Evolutionary conservation across 176 grass and related monocot genomes (phyloP).

Genomic region (Carex pumila): DNA sequence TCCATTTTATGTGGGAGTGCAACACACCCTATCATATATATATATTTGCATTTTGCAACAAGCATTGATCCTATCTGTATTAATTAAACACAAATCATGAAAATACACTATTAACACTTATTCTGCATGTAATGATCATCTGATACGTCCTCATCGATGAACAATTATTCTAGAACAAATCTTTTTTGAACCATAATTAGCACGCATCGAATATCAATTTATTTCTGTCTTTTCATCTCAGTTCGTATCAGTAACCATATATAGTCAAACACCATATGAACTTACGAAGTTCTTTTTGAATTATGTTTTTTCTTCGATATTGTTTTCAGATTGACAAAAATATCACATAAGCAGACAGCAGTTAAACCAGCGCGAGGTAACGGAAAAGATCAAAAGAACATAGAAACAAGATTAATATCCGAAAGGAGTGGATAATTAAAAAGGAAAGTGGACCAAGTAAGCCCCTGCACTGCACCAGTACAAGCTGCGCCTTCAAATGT

Average conservation of each 20-base stretch:
- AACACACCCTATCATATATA: not conserved
- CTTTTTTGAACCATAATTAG: too few species aligned
- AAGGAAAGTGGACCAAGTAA: slow-evolving; percentile 3
- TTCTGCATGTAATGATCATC: too few species aligned
- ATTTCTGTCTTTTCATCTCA: not conserved
- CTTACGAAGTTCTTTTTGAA: not conserved
- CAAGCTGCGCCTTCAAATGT: not conserved
- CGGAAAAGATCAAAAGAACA: not conserved
- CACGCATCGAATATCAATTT: not conserved
- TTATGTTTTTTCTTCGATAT: not conserved
- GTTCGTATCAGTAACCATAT: too few species aligned
- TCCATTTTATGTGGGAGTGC: not conserved
- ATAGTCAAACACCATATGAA: not conserved
- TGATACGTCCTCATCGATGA: too few species aligned
- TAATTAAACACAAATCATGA: not conserved
- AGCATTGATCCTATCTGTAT: not conserved
- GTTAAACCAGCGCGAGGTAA: not conserved
- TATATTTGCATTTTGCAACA: not conserved
- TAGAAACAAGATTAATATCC: not conserved
- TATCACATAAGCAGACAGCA: not conserved
- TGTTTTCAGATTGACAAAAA: not conserved
- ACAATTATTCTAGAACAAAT: too few species aligned
- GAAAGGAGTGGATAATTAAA: not conserved
- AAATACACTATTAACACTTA: not conserved
- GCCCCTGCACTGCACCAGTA: not conserved